Conservation (phyloP, 1,284 basidiomycete genomes). For the Vanrija sp. region DNA sequence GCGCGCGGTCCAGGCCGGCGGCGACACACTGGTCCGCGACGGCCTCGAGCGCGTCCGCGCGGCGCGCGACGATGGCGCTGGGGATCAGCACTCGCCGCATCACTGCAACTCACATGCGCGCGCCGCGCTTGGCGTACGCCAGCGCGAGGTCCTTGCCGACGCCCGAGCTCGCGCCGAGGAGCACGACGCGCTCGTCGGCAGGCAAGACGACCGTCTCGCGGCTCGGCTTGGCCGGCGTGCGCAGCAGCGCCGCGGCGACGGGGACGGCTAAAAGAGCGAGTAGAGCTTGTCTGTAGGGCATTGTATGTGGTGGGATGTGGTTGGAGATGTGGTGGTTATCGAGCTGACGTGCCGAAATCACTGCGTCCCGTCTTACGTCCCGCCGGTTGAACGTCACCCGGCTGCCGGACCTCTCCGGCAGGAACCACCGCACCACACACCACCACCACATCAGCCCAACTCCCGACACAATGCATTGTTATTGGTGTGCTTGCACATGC, state of each 20-base stretch:
- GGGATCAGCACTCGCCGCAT: not conserved
- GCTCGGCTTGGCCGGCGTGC: conserved; percentile 23
- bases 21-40: conserved; percentile 62
- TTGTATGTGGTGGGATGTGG: not conserved
- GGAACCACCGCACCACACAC: too few relatives aligned
- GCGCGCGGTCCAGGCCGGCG: conserved; percentile 31
- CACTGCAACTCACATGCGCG: conserved; percentile 53
- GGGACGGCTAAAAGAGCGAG: conserved; percentile 46
- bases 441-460: not conserved
- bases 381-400: too few relatives aligned
- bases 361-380: too few relatives aligned
- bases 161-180: conserved; percentile 77
- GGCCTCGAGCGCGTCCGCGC: conserved; percentile 57
- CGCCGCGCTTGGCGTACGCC: conserved; percentile 69
- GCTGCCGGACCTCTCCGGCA: too few relatives aligned
- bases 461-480: not conserved
- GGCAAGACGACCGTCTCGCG: conserved; percentile 45
- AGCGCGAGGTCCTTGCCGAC: conserved; percentile 72
- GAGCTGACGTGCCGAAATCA: too few relatives aligned
- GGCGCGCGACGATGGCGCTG: conserved; percentile 68
- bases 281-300: not conserved
- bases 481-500: not conserved
- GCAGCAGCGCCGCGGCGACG: conserved; percentile 24
- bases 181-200: conserved; percentile 63
- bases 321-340: too few relatives aligned